A percentile compares a stretch with the other conserved stretches of the same genome.
phyloP scores from a whole-genome alignment of 2,329 filamentous ascomycete genomes.

The Bretziella fagacearum region DNA sequence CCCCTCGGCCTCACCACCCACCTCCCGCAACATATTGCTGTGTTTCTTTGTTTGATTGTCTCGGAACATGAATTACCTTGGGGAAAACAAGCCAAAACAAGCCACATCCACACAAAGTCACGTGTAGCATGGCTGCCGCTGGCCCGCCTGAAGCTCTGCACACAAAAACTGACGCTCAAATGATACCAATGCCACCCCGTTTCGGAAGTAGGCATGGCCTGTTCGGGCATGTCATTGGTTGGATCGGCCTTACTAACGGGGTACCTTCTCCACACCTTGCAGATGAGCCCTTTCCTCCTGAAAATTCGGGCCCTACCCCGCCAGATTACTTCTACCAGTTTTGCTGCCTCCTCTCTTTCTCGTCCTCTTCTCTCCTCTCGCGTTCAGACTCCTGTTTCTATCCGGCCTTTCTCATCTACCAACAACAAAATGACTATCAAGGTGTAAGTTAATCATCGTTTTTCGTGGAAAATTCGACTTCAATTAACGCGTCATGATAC shows the following conservation, averaged over 20 bases:
- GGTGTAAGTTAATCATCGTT: slow-evolving; percentile 50
- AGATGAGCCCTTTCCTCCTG: slow-evolving; percentile 29
- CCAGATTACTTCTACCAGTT: slow-evolving; percentile 21
- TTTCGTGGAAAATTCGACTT: not conserved
- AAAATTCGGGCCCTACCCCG: slow-evolving; percentile 27
- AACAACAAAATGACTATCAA: slow-evolving; percentile 51
- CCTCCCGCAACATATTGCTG: too few relatives aligned
- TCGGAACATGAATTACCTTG: too few relatives aligned
- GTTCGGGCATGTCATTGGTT: slow-evolving; percentile 17
- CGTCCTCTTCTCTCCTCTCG: slow-evolving; percentile 26
- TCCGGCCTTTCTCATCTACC: slow-evolving; percentile 39
- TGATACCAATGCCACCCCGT: slow-evolving; percentile 5
- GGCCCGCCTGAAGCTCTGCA: not conserved
- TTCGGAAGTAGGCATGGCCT: slow-evolving; percentile 11
- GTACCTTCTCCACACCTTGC: slow-evolving; percentile 26
- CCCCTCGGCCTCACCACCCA: not conserved
- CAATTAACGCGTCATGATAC: slow-evolving; percentile 10
- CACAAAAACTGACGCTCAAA: not conserved
- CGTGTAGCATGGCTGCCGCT: not conserved
- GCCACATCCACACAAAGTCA: too few relatives aligned
- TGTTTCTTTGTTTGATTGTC: too few relatives aligned
- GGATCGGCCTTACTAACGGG: slow-evolving; percentile 22
- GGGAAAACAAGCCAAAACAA: too few relatives aligned
- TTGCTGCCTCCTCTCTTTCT: slow-evolving; percentile 23
- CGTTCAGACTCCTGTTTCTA: slow-evolving; percentile 23